A percentile compares a stretch with the other conserved stretches of the same genome.
Evolutionary conservation across 371 early-diverging fungal species (phyloP).

Genomic region (Mortierella sp.): DNA sequence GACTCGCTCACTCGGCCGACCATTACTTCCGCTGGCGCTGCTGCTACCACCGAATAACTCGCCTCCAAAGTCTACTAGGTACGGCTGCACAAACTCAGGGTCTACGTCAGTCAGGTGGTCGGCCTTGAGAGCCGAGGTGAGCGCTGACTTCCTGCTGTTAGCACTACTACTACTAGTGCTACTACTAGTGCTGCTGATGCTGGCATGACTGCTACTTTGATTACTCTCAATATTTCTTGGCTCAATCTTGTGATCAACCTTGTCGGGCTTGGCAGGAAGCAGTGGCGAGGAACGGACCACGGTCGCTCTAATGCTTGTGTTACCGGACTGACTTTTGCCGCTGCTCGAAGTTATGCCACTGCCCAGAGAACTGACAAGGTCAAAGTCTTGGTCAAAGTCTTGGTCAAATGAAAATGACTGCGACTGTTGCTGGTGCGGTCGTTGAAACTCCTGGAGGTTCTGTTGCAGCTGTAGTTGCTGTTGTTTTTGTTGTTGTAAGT

Average conservation of each 20-base stretch:
- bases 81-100: constrained; percentile 6
- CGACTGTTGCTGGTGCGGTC: constrained; percentile 6
- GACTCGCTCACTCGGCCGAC: not conserved
- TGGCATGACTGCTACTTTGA: constrained; percentile 5
- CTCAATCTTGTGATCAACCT: constrained; percentile 18
- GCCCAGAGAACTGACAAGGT: constrained; percentile 18
- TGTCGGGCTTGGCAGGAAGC: constrained; percentile 14
- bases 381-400: constrained; percentile 31
- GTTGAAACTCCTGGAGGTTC: not conserved
- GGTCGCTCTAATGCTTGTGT: constrained; percentile 16
- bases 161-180: constrained; percentile 1
- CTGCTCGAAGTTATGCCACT: not conserved
- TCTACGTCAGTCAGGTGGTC: constrained; percentile 11
- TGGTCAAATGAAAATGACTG: constrained; percentile 20
- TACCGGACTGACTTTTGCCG: constrained; percentile 12
- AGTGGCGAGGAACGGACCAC: constrained; percentile 16
- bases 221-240: not conserved
- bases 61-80: constrained; percentile 14
- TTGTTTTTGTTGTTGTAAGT: not conserved
- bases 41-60: not conserved
- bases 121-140: not conserved
- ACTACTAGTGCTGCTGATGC: not conserved
- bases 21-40: not conserved
- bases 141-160: constrained; percentile 5
- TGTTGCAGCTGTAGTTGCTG: not conserved